Conservation (phyloP, 1,284 basidiomycete species). For the Agroathelia rolfsii region DNA sequence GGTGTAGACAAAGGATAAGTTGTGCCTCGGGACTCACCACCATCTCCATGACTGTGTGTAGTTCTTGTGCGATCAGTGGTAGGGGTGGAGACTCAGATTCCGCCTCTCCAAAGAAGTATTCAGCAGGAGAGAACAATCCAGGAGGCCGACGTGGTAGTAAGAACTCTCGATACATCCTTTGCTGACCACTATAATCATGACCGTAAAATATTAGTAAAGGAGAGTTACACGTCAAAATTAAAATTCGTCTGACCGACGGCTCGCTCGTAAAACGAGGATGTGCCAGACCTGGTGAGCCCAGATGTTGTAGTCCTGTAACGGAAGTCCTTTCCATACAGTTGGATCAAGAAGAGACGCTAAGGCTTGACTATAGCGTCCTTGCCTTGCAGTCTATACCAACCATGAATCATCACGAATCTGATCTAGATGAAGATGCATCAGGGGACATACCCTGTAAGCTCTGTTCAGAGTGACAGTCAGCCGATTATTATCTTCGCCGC, state of each 20-base stretch:
- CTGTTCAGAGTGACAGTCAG: slow-evolving; percentile 52
- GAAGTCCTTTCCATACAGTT: slow-evolving; percentile 56
- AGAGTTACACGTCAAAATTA: slow-evolving; percentile 7
- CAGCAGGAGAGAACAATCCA: slow-evolving; percentile 37
- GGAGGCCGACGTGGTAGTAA: slow-evolving; percentile 50
- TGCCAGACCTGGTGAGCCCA: slow-evolving; percentile 75
- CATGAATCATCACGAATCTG: slow-evolving; percentile 9
- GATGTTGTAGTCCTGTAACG: slow-evolving; percentile 47
- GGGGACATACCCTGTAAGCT: slow-evolving; percentile 44
- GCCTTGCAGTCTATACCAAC: slow-evolving; percentile 48
- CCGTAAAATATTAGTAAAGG: slow-evolving; percentile 15
- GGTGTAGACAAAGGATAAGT: slow-evolving; percentile 3
- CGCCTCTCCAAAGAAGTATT: slow-evolving; percentile 36
- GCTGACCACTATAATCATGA: slow-evolving; percentile 40
- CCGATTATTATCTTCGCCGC: slow-evolving; percentile 49
- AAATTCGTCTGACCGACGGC: slow-evolving; percentile 44
- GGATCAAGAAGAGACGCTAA: slow-evolving; percentile 58
- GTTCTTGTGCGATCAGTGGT: slow-evolving; percentile 47
- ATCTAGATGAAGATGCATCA: neutral
- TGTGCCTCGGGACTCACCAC: slow-evolving; percentile 42
- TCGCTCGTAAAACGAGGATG: slow-evolving; percentile 54
- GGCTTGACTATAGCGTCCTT: slow-evolving; percentile 54
- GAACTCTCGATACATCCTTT: slow-evolving; percentile 51
- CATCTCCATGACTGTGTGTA: slow-evolving; percentile 55
- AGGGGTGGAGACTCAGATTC: slow-evolving; percentile 20